phyloP scores from a whole-genome alignment of 2,329 filamentous ascomycete species.

The Phoma sp. region DNA sequence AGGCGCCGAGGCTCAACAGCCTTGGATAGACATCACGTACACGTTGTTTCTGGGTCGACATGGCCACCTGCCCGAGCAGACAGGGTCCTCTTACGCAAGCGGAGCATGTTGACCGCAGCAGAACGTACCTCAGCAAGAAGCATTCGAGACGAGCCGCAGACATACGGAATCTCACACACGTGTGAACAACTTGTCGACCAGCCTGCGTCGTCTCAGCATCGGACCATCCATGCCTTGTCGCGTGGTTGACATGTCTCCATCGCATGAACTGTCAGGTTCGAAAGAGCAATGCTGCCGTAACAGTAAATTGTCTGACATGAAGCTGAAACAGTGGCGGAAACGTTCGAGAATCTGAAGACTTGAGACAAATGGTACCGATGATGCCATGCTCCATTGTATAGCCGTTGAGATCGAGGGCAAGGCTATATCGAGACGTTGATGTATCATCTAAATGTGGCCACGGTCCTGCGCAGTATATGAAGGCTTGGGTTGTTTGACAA shows the following conservation, averaged over 20 bases:
- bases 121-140: not conserved
- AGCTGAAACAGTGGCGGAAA: conserved; percentile 15
- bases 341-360: conserved; percentile 3
- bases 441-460: conserved; percentile 1
- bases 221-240: conserved; percentile 11
- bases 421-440: conserved; percentile 9
- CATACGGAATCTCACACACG: conserved; percentile 7
- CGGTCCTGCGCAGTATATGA: conserved; percentile 1
- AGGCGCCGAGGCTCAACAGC: not conserved
- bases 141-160: conserved; percentile 9
- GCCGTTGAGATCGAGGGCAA: conserved; percentile 4
- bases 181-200: conserved; percentile 13
- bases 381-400: conserved; percentile 9
- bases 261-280: conserved; percentile 15
- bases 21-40: not conserved
- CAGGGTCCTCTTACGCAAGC: not conserved
- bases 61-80: not conserved
- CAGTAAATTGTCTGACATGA: conserved; percentile 9
- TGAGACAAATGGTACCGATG: conserved; percentile 10
- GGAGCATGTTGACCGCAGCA: conserved; percentile 1
- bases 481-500: not conserved
- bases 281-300: conserved; percentile 9
- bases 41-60: not conserved
- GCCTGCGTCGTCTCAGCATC: conserved; percentile 6
- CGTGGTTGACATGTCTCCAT: conserved; percentile 15